Percentiles rank a stretch among this genome's conserved stretches.
Conservation (phyloP, 2,329 filamentous ascomycete species). For the Fusarium illudens region DNA sequence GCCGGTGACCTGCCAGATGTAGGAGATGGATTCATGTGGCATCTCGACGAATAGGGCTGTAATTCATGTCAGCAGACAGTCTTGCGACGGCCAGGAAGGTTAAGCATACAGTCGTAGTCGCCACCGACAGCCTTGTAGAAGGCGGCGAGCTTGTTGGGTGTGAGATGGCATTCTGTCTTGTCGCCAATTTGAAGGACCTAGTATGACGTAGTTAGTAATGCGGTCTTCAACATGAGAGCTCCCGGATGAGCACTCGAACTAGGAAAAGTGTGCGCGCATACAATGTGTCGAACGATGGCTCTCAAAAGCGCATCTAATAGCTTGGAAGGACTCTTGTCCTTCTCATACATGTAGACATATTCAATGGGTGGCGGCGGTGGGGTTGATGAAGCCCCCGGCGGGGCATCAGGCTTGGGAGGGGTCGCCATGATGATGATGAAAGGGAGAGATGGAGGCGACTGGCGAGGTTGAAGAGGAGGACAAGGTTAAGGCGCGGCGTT, state of each 20-base stretch:
- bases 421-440: conserved; percentile 36
- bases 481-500: conserved; percentile 7
- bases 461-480: neutral
- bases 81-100: neutral
- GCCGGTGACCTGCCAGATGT: conserved; percentile 90
- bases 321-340: conserved; percentile 72
- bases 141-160: conserved; percentile 74
- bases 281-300: conserved; percentile 75
- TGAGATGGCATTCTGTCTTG: conserved; percentile 61
- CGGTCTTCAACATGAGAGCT: neutral
- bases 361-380: conserved; percentile 44
- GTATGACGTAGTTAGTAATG: conserved; percentile 28
- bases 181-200: conserved; percentile 69
- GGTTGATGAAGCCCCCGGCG: conserved; percentile 33
- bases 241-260: neutral
- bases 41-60: conserved; percentile 81
- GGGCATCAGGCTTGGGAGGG: conserved; percentile 36
- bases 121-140: conserved; percentile 81
- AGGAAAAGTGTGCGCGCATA: conserved; percentile 53
- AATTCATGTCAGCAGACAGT: conserved; percentile 7
- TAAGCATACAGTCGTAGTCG: conserved; percentile 72
- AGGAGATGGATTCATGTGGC: conserved; percentile 78
- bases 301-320: conserved; percentile 73
- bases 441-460: neutral
- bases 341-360: conserved; percentile 75